phyloP scores from a whole-genome alignment of 2,329 filamentous ascomycete genomes.

The Mollisiaceae sp. region DNA sequence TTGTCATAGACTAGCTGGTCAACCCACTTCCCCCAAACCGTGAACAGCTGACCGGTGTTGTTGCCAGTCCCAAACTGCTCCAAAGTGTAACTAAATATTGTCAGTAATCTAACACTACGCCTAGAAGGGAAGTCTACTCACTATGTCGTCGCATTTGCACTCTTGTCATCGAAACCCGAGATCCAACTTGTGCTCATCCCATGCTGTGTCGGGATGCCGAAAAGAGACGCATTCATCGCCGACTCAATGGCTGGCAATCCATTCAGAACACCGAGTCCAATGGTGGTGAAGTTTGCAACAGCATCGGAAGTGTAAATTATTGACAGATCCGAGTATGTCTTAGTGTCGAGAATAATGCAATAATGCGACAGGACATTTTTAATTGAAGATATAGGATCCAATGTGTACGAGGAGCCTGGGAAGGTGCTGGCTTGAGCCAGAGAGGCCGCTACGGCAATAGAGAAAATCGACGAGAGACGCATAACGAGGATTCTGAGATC shows the following conservation, averaged over 20 bases:
- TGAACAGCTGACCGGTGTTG: slow-evolving; percentile 12
- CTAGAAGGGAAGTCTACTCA: slow-evolving; percentile 1
- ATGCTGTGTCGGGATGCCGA: slow-evolving; percentile 11
- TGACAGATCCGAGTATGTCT: slow-evolving; percentile 11
- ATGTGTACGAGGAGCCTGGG: not conserved
- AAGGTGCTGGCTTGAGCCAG: not conserved
- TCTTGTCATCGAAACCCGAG: not conserved
- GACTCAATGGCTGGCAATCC: slow-evolving; percentile 7
- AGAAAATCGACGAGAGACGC: slow-evolving; percentile 5
- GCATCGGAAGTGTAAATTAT: slow-evolving; percentile 9
- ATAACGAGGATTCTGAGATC: not conserved
- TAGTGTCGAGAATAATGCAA: slow-evolving; percentile 15
- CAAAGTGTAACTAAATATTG: slow-evolving; percentile 4
- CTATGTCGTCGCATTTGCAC: slow-evolving; percentile 11
- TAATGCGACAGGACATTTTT: slow-evolving; percentile 9
- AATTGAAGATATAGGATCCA: slow-evolving; percentile 4
- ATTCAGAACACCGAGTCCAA: slow-evolving; percentile 14
- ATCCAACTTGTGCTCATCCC: slow-evolving; percentile 11
- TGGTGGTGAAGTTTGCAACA: slow-evolving; percentile 8
- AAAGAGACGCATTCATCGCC: slow-evolving; percentile 9
- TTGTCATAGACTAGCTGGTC: slow-evolving; percentile 7
- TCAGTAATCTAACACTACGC: not conserved
- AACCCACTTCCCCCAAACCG: slow-evolving; percentile 15
- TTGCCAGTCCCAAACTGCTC: slow-evolving; percentile 12
- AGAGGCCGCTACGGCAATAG: not conserved